Percentiles rank a stretch among this genome's conserved stretches.
Conservation (phyloP, 495 filamentous ascomycete genomes). For the Aspergillus hancockii region DNA sequence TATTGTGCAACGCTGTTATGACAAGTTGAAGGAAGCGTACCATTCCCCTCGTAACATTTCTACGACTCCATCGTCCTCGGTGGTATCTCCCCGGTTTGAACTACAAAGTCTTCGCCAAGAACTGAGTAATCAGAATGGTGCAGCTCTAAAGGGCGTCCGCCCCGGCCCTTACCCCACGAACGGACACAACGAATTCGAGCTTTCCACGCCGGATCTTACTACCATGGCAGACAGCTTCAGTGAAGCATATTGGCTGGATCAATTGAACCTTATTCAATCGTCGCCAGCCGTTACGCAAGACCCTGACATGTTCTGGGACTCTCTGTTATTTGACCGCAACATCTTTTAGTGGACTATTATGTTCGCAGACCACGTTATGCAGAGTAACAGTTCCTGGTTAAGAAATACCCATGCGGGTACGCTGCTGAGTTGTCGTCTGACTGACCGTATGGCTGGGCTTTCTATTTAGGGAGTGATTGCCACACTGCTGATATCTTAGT, state of each 20-base stretch:
- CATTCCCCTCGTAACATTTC: not conserved
- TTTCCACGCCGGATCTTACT: not conserved
- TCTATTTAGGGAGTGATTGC: no score
- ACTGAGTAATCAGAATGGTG: not conserved
- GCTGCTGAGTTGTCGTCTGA: no score
- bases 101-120: not conserved
- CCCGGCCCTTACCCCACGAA: not conserved
- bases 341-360: not conserved
- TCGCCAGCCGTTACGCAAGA: not conserved
- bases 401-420: no score
- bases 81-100: not conserved
- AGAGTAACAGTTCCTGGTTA: not conserved
- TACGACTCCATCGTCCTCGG: not conserved
- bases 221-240: not conserved
- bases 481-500: no score
- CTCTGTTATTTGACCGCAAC: not conserved
- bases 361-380: not conserved
- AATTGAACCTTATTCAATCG: not conserved
- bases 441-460: no score
- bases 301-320: not conserved
- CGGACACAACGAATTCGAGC: not conserved
- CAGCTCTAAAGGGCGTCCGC: not conserved
- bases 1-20: not conserved
- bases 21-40: not conserved
- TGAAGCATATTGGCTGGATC: not conserved